Evolutionary conservation across 495 filamentous ascomycete species (phyloP).

Genomic region (Alectoria sarmentosa): DNA sequence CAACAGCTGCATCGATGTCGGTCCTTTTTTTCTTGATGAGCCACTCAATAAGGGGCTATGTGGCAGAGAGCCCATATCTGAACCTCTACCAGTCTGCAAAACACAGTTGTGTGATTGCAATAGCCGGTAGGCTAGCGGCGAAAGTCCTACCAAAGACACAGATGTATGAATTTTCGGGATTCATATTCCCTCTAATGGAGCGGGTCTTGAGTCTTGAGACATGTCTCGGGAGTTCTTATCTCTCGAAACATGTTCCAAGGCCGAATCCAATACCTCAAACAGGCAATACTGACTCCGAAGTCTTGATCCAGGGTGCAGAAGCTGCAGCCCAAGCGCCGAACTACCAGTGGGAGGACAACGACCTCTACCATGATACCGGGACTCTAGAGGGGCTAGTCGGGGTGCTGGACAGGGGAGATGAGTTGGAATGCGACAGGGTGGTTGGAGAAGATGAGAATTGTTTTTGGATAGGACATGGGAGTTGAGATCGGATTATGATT

Average conservation of each 20-base stretch:
- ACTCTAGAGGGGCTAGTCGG: conserved; percentile 68
- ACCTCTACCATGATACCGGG: conserved; percentile 67
- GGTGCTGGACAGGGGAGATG: conserved; percentile 62
- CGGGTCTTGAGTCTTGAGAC: background rate
- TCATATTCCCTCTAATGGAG: background rate
- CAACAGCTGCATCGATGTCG: conserved; percentile 23
- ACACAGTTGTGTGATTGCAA: conserved; percentile 50
- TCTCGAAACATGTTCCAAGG: background rate
- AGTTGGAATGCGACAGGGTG: conserved; percentile 36
- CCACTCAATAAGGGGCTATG: conserved; percentile 67
- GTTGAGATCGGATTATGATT: conserved; percentile 58
- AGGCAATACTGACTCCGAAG: background rate
- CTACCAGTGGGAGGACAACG: conserved; percentile 47
- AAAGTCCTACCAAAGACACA: conserved; percentile 52
- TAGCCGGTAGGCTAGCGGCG: conserved; percentile 55
- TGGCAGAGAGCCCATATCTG: conserved; percentile 65
- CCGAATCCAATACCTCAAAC: background rate
- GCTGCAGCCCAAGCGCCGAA: conserved; percentile 44
- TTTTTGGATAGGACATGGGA: conserved; percentile 31
- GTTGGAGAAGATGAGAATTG: conserved; percentile 26
- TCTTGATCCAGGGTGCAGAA: conserved; percentile 42
- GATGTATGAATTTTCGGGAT: background rate
- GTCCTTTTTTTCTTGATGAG: conserved; percentile 78
- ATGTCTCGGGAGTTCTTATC: no score
- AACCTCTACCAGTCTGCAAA: conserved; percentile 53